Evolutionary conservation across 2,329 filamentous ascomycete genomes (phyloP).

Genomic region (Alternaria incomplexa): DNA sequence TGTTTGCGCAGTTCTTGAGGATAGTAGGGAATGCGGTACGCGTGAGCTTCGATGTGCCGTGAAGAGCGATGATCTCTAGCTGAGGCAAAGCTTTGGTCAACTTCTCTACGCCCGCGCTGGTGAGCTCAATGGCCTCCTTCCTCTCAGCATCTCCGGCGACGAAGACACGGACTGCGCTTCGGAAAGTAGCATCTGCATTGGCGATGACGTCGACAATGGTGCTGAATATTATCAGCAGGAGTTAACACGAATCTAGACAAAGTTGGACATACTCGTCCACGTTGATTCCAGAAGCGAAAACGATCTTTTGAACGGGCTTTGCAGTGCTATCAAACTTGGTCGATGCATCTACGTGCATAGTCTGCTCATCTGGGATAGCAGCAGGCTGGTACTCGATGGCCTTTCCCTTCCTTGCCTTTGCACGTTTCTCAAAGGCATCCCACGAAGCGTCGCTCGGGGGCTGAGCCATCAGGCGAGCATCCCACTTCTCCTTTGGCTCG

Average conservation of each 20-base stretch:
- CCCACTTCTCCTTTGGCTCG: slow-evolving; percentile 1
- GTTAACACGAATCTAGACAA: background rate
- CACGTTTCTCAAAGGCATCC: background rate
- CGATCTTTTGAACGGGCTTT: slow-evolving; percentile 2
- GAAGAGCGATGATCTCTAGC: background rate
- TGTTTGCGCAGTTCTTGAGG: background rate
- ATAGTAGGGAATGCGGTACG: slow-evolving; percentile 3
- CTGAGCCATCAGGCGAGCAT: background rate
- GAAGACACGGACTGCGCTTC: background rate
- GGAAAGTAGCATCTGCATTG: slow-evolving; percentile 3
- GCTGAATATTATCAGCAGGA: background rate
- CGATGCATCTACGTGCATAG: slow-evolving; percentile 1
- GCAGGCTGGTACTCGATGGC: background rate
- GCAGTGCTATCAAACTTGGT: slow-evolving; percentile 4
- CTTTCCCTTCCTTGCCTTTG: slow-evolving; percentile 1
- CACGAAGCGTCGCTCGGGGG: background rate
- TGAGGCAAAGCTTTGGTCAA: background rate
- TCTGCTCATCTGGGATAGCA: background rate
- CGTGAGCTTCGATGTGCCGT: background rate
- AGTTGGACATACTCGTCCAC: background rate
- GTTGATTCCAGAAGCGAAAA: background rate
- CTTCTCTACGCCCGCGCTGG: background rate
- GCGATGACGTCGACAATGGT: slow-evolving; percentile 1
- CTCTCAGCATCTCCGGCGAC: background rate
- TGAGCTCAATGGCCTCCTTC: slow-evolving; percentile 1